Conservation (phyloP, 306 rosid species). For the Quercus glauca region DNA sequence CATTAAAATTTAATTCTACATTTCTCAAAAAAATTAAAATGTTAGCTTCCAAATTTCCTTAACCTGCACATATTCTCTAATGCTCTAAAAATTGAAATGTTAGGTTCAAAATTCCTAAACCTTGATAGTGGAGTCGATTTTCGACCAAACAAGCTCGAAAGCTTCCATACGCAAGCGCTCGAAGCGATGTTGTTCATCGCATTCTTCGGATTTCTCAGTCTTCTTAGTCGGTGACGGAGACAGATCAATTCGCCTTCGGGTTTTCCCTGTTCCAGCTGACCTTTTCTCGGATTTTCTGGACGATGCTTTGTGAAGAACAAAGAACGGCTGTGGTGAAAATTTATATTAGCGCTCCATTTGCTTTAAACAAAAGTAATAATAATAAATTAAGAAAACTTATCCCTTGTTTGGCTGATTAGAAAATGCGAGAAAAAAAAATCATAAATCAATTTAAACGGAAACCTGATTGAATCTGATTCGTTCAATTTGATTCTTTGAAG, state of each 20-base stretch:
- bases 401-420: neutral
- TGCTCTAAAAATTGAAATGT: neutral
- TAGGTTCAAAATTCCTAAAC: constrained; percentile 14
- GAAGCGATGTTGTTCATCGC: constrained; percentile 21
- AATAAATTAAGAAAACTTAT: neutral
- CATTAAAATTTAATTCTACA: neutral
- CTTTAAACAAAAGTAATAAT: neutral
- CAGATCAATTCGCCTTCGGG: constrained; percentile 47
- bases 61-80: no score
- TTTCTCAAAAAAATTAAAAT: neutral
- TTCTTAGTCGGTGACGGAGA: constrained; percentile 37
- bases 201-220: constrained; percentile 33
- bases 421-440: neutral
- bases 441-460: neutral
- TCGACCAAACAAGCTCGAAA: constrained; percentile 62
- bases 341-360: constrained; percentile 21
- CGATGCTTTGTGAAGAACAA: constrained; percentile 71
- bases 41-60: no score
- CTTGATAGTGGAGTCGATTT: constrained; percentile 70
- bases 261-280: constrained; percentile 29
- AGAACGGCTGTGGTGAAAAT: constrained; percentile 56
- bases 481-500: neutral
- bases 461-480: neutral
- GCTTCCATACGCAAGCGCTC: constrained; percentile 47
- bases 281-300: constrained; percentile 41